Evolutionary conservation across 192 early-diverging fungal genomes (phyloP).

Genomic region (Linnemannia schmuckeri): DNA sequence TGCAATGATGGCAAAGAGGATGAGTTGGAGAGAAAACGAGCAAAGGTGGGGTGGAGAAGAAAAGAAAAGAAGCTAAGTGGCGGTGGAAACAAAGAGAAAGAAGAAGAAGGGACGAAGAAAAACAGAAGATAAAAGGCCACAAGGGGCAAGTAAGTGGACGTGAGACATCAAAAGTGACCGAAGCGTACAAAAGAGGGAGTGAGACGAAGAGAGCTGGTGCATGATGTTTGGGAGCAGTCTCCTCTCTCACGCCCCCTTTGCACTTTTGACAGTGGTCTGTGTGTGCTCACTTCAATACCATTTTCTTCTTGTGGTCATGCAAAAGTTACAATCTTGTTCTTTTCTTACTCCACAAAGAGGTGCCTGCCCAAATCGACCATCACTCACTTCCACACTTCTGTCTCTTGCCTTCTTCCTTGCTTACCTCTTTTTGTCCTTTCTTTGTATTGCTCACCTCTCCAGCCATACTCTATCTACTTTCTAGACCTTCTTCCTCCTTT

Average conservation of each 20-base stretch:
- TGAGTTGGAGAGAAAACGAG: not conserved
- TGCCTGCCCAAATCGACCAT: not conserved
- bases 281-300: not conserved
- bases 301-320: too few species aligned
- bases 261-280: slow-evolving; percentile 4
- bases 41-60: not conserved
- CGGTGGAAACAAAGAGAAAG: slow-evolving; percentile 12
- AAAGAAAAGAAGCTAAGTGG: not conserved
- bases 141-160: not conserved
- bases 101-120: slow-evolving; percentile 1
- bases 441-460: not conserved
- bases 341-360: not conserved
- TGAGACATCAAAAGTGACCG: not conserved
- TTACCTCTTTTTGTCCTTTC: not conserved
- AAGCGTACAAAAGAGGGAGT: too few species aligned
- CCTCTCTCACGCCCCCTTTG: not conserved
- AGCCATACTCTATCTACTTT: not conserved
- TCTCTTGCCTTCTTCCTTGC: not conserved
- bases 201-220: not conserved
- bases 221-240: not conserved
- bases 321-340: not conserved
- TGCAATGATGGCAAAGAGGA: not conserved
- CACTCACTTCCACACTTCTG: not conserved
- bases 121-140: not conserved
- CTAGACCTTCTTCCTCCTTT: not conserved